Evolutionary conservation across 2,329 filamentous ascomycete genomes (phyloP).

Genomic region (Phaeosphaeriaceae sp.): DNA sequence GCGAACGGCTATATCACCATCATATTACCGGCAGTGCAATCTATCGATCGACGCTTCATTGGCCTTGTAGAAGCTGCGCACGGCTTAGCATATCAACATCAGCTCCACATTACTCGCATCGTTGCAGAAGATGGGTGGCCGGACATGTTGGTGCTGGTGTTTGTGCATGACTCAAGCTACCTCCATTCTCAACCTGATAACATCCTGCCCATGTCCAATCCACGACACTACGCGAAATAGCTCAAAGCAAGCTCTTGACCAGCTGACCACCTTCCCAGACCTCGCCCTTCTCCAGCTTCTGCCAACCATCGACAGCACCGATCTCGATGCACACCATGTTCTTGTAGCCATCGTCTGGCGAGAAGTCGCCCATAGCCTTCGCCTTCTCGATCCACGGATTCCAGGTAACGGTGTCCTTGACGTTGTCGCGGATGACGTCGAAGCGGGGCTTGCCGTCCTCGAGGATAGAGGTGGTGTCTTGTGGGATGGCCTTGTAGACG

Average conservation of each 20-base stretch:
- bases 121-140: not conserved
- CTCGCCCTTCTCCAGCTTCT: constrained; percentile 81
- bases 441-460: constrained; percentile 72
- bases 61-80: not conserved
- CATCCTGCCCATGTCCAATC: not conserved
- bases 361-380: constrained; percentile 83
- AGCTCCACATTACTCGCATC: not conserved
- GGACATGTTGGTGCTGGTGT: not conserved
- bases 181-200: not conserved
- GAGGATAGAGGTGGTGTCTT: constrained; percentile 68
- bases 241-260: constrained; percentile 55
- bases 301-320: constrained; percentile 82
- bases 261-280: constrained; percentile 71
- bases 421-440: constrained; percentile 81
- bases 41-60: not conserved
- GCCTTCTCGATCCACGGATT: constrained; percentile 94
- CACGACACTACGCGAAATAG: not conserved
- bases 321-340: constrained; percentile 96
- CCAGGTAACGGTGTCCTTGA: constrained; percentile 92
- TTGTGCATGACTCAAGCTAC: not conserved
- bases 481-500: constrained; percentile 76
- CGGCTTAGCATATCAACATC: not conserved
- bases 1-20: constrained; percentile 9
- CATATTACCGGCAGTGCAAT: constrained; percentile 1
- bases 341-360: constrained; percentile 87